Evolutionary conservation across 139 green algal species (phyloP).

Genomic region (Eudorina sp.): DNA sequence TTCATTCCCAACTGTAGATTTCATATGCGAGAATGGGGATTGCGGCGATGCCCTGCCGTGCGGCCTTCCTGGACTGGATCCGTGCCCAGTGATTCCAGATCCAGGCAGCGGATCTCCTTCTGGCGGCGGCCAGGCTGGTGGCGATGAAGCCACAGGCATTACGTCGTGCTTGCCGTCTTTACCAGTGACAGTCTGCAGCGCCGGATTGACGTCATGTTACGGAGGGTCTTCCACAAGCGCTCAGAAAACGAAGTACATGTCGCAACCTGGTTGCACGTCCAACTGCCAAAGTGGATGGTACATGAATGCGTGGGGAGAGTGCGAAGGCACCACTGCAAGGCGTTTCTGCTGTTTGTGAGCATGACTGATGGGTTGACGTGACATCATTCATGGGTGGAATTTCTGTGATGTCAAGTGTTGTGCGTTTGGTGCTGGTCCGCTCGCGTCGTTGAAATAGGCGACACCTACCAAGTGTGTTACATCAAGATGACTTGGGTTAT

Average conservation of each 20-base stretch:
- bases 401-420: not conserved
- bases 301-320: not conserved
- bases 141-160: not conserved
- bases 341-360: constrained; percentile 2
- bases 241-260: not conserved
- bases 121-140: no score
- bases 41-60: not conserved
- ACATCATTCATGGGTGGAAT: not conserved
- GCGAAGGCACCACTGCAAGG: not conserved
- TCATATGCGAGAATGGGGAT: constrained; percentile 20
- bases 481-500: not conserved
- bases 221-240: not conserved
- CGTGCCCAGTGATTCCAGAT: not conserved
- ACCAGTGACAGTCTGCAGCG: not conserved
- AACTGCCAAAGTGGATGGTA: not conserved
- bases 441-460: not conserved
- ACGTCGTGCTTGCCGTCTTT: not conserved
- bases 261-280: not conserved
- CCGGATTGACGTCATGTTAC: not conserved
- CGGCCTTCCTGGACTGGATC: not conserved
- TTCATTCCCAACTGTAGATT: not conserved
- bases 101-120: not conserved
- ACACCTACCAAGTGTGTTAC: not conserved
- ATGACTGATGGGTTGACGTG: not conserved
- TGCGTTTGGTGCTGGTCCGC: no score